phyloP scores from a whole-genome alignment of 257 asterid genomes.

The Jacaranda mimosifolia region DNA sequence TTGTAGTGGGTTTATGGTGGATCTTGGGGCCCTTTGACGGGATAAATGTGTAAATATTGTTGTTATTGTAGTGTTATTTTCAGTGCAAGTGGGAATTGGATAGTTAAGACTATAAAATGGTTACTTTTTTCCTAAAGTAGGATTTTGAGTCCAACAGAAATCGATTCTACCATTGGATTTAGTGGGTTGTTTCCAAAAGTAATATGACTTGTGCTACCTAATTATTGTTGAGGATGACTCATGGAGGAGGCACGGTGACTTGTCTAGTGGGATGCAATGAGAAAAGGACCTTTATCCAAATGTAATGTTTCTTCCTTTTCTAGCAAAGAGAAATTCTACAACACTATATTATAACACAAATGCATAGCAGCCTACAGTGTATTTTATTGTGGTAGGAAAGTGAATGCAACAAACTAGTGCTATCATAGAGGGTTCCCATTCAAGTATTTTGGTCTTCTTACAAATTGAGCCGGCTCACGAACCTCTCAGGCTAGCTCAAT shows the following conservation, averaged over 20 bases:
- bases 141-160: slow-evolving; percentile 42
- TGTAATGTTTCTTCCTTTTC: background rate
- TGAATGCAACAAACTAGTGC: no score
- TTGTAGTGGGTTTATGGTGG: slow-evolving; percentile 71
- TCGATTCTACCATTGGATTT: slow-evolving; percentile 35
- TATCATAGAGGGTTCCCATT: no score
- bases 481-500: no score
- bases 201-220: slow-evolving; percentile 44
- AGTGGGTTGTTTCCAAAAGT: slow-evolving; percentile 43
- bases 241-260: no score
- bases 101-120: slow-evolving; percentile 49
- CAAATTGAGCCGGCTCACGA: no score
- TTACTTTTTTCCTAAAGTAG: slow-evolving; percentile 54
- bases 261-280: background rate
- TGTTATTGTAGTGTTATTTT: slow-evolving; percentile 43
- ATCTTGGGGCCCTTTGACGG: slow-evolving; percentile 58
- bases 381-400: no score
- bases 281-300: background rate
- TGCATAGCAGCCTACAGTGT: no score
- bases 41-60: slow-evolving; percentile 38
- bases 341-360: no score
- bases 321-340: background rate
- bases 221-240: slow-evolving; percentile 25
- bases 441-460: no score
- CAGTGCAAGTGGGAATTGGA: slow-evolving; percentile 48